These are phyloP conservation scores for Beauveria brongniartii DNA, from an alignment of 2,329 filamentous ascomycete genomes.

Conservation along the genomic window DNA sequence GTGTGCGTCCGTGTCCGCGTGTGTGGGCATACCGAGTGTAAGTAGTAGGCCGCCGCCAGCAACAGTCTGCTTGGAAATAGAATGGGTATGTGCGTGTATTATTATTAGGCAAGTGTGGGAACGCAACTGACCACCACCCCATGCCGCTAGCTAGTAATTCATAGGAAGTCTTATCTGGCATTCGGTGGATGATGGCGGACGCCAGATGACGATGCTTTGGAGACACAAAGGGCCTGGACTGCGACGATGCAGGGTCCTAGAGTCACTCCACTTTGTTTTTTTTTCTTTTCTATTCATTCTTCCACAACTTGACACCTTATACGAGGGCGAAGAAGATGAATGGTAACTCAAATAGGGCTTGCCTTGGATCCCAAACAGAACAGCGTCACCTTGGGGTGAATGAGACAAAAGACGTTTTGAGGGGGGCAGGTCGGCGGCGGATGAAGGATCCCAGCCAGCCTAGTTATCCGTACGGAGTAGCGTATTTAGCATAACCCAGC, in stretches of 20 bases:
- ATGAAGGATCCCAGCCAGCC: background rate
- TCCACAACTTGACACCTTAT: background rate
- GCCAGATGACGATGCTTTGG: conserved; percentile 2
- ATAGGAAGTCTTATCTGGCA: background rate
- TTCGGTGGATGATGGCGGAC: background rate
- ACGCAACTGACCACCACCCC: background rate
- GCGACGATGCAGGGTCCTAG: background rate
- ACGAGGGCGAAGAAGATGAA: background rate
- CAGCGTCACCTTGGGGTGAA: background rate
- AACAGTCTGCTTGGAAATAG: background rate
- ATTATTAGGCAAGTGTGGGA: background rate
- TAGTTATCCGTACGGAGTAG: background rate
- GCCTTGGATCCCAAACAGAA: background rate
- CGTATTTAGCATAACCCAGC: background rate
- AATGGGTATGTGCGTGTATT: background rate
- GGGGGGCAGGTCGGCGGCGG: background rate
- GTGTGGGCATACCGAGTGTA: background rate
- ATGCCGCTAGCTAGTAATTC: background rate
- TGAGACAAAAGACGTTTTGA: conserved; percentile 8
- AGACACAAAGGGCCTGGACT: background rate
- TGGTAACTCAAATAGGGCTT: background rate
- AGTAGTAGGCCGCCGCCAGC: background rate
- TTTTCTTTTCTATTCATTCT: background rate
- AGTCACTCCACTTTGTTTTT: background rate
- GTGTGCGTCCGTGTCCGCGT: background rate